Evolutionary conservation across 2,329 filamentous ascomycete genomes (phyloP), one percentile per base, ranked within the genome.

Genomic region (Stylonectria norvegica): DNA sequence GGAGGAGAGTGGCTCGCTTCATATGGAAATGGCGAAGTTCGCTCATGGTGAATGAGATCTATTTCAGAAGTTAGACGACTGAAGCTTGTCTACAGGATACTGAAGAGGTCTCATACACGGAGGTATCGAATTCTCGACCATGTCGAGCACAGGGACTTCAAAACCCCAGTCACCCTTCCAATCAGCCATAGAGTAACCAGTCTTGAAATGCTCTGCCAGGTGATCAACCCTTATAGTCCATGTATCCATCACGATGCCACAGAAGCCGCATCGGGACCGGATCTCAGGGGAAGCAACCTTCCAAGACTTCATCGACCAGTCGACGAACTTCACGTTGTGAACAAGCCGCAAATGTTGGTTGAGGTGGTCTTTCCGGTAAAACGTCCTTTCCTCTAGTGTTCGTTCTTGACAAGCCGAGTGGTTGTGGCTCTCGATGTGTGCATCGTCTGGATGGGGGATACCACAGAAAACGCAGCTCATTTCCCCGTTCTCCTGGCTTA

Each of bases 141-240:
- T 75, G 47, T 79, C 70, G 50, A 81, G 66, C 29, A 83, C 73
- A 23, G 76, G 72, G 19, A 67, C 65, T 40, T 83, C 79, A 47
- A 84, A 83, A 69, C 80, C 80, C 79, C 79, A 83, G 62, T 81
- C 79, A 66, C 80, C 80, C 69, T 81, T 80, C 80, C 80, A 84
- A 61, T 83, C 77, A 47, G 75, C 76, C 79, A 84, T 84, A 54
- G 75, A 78, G 48, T 74, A 76, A 64, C 80, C 79, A 18, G 71
- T 75, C 63, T 81, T 83, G 68, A 83, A 84, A 61, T 83, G 80
- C 48, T 82, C 78, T n/a, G 80, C 79, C 27, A 83, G 63, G 55
- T 84, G 80, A 52, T 83, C 79, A 12, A 76, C 69, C 56, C 80
- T 69, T 40, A 73, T 68, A 8, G 70, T 72, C 80, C 80, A 84